A percentile compares a stretch with the other conserved stretches of the same genome.
These are phyloP conservation scores for Gryganskiella cystojenkinii DNA, from an alignment of 192 early-diverging fungal species.

Conservation along the genomic window DNA sequence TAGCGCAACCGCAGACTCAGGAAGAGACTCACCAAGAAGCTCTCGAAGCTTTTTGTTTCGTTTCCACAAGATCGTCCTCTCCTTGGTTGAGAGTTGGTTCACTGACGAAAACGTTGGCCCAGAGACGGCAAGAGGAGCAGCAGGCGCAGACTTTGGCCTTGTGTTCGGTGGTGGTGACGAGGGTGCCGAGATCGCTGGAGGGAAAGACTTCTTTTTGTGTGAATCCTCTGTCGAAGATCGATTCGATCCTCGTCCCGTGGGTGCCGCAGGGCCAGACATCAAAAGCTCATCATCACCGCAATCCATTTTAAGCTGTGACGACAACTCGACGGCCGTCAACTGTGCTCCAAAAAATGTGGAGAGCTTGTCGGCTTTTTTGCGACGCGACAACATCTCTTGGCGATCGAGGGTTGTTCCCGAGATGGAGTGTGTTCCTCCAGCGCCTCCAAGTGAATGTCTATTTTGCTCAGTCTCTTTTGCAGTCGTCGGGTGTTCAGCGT, in stretches of 20 bases:
- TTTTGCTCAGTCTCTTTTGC: too few relatives aligned
- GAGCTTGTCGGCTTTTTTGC: conserved; percentile 50
- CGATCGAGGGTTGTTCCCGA: conserved; percentile 14
- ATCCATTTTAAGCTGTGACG: conserved; percentile 36
- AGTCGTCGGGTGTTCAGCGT: too few relatives aligned
- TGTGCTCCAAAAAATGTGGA: conserved; percentile 47
- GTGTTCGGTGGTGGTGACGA: too few relatives aligned
- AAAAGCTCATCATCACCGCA: conserved; percentile 1
- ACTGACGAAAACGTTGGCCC: conserved; percentile 14
- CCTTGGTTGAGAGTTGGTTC: conserved; percentile 46
- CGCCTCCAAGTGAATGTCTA: too few relatives aligned
- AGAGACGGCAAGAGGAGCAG: not conserved
- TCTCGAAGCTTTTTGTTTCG: conserved; percentile 51
- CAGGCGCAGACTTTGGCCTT: too few relatives aligned
- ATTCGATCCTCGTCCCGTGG: too few relatives aligned
- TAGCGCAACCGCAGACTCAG: conserved; percentile 38
- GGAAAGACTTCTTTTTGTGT: too few relatives aligned
- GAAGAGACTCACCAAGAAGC: conserved; percentile 47
- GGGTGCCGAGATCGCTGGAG: too few relatives aligned
- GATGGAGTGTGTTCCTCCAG: not conserved
- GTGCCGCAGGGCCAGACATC: not conserved
- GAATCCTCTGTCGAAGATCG: too few relatives aligned
- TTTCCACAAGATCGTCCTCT: conserved; percentile 49
- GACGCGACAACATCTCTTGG: conserved; percentile 18
- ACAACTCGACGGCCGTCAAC: conserved; percentile 24